These are phyloP conservation scores for Lipomyces oligophaga DNA, from an alignment of 805 yeast species.

Conservation along the genomic window DNA sequence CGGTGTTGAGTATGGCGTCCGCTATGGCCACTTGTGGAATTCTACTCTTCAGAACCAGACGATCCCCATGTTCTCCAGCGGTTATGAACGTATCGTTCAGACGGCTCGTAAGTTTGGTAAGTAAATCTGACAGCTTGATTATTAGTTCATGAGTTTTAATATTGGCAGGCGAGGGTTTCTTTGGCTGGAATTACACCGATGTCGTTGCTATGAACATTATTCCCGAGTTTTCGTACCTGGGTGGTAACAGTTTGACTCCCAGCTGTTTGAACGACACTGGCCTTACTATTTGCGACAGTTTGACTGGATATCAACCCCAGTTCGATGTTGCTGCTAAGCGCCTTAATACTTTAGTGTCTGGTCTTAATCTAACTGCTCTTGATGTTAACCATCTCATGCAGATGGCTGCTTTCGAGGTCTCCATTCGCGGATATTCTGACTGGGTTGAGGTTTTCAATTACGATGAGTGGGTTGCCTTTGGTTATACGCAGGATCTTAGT, in stretches of 20 bases:
- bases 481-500: conserved; percentile 43
- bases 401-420: conserved; percentile 51
- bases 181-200: conserved; percentile 44
- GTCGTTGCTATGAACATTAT: conserved; percentile 42
- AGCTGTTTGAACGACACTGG: conserved; percentile 41
- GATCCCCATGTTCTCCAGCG: background rate
- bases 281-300: conserved; percentile 31
- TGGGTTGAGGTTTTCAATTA: conserved; percentile 45
- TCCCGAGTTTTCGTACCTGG: conserved; percentile 47
- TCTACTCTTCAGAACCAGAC: background rate
- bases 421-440: conserved; percentile 44
- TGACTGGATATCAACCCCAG: conserved; percentile 23
- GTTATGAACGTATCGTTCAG: conserved; percentile 49
- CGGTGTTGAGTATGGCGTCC: background rate
- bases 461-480: conserved; percentile 46
- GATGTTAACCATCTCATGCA: conserved; percentile 45
- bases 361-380: conserved; percentile 40
- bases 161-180: conserved; percentile 61
- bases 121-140: too few relatives aligned
- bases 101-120: conserved; percentile 55
- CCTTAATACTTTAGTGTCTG: conserved; percentile 38
- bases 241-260: conserved; percentile 62
- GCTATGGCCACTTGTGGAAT: background rate
- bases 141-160: too few relatives aligned
- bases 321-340: conserved; percentile 34